Evolutionary conservation across 2,329 filamentous ascomycete species (phyloP).

Genomic region (Cladosporium halotolerans): DNA sequence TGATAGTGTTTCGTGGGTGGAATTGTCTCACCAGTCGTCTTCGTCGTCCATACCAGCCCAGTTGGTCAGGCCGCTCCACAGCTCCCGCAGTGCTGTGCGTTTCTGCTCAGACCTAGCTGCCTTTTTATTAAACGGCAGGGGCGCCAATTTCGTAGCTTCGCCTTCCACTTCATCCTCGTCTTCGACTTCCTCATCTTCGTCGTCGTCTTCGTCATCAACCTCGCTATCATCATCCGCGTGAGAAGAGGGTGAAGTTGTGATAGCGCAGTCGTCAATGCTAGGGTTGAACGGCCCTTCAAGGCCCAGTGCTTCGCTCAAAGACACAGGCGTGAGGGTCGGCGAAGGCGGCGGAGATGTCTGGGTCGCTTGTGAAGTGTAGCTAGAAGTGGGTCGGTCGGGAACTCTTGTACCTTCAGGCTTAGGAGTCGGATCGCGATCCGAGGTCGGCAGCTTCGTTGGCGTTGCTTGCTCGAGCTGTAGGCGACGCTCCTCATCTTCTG

Average conservation of each 20-base stretch:
- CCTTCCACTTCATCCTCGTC: constrained; percentile 12
- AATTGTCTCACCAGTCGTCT: constrained; percentile 9
- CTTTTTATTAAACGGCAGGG: background rate
- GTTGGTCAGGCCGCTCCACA: constrained; percentile 28
- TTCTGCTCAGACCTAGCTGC: constrained; percentile 16
- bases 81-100: constrained; percentile 28
- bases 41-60: constrained; percentile 28
- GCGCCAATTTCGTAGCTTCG: constrained; percentile 4
- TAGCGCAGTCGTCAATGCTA: constrained; percentile 19
- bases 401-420: background rate
- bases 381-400: background rate
- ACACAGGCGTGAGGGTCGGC: constrained; percentile 4
- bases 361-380: constrained; percentile 9
- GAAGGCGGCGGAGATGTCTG: constrained; percentile 10
- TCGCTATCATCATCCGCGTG: constrained; percentile 2
- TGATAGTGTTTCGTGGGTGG: background rate
- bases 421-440: constrained; percentile 1
- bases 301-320: constrained; percentile 10
- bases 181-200: constrained; percentile 15
- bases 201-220: constrained; percentile 14
- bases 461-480: background rate
- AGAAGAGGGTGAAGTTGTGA: constrained; percentile 20
- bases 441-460: background rate
- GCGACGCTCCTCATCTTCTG: constrained; percentile 2
- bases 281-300: constrained; percentile 11